Evolutionary conservation across 2,329 filamentous ascomycete genomes (phyloP), one percentile per base, ranked within the genome.

Genomic region (Pseudonectria buxi): DNA sequence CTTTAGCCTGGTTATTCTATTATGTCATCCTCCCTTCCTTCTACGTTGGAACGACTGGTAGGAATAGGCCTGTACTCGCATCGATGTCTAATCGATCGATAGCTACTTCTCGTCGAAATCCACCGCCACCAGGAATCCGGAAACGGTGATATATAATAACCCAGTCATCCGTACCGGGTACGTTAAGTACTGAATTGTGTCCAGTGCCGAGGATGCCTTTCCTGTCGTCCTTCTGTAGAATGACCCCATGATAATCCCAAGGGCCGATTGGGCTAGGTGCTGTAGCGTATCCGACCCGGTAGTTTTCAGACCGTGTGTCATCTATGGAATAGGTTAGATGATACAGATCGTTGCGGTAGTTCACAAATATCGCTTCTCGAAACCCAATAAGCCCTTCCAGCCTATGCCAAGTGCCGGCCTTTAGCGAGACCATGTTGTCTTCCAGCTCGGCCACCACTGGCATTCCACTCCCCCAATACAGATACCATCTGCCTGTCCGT

Each of bases 401-500:
- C 18, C 18, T 5, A 9, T 9, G 18, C 18, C 18, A 22, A 4
- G 41, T 37, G 22, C 39, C 40, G 4, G 58, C 53, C 29, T 66
- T 62, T 44, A 71, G 54, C 0, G 63, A 67, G 1, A 62, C 47
- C 68, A 72, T 70, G 48, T 70, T 61, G 15, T 68, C 61, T 24
- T 52, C 55, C 0, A 71, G 46, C 43, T 70, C 62, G 1, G 67
- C 68, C 12, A 62, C 49, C 0, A 71, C 36, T 0, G 66, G 59
- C 0, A 40, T 40, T 1, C 67, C 63, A 32, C 71, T 71, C 4
- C 78, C 78, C 58, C 80, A 81, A 55, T 78, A 82, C 6, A 83
- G 50, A 41, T 79, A 82, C 35, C 72, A 76, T 26, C 68, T 63
- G 2, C 71, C 73, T 27, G 76, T 58, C 1, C 53, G 68, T 0